Base-by-base conservation (phyloP, 202 grass and related monocot species). In the Carex arenaria region DNA sequence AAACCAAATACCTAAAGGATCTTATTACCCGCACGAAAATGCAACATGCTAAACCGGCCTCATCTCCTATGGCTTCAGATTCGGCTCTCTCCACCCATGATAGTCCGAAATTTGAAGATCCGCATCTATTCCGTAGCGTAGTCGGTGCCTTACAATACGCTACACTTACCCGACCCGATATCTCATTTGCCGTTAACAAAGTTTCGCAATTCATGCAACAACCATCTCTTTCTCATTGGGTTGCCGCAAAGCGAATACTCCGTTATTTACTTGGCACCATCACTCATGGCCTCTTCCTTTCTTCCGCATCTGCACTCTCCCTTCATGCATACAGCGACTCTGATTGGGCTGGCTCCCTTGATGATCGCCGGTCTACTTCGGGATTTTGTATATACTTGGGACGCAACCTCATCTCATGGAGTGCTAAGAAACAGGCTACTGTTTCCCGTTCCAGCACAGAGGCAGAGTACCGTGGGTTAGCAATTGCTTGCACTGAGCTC, bases 271-370 rank as follows among this genome's bases (percentile, higher is more conserved):
- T 26, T 10, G 22, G 61, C 0, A 26, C 61, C 0, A 0, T 63
- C 3, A 3, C 5, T 0, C 61, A 63, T 30, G 61, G 19, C 0
- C 1, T 63, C 0, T 9, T 26, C 1, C 0, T 63, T 1, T 4
- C 13, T 0, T 9, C 59, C 0, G 4, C 8, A 0, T 10, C 5
- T 62, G 1, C 22, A 0, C 0, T 63, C 0, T 0, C 8, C 1
- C 0, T 63, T 0, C 2, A 64, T 13, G 61, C 61, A 0, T 64
- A 64, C 4, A 3, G 23, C 4, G 19, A 64, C 3, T 0, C 61
- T 0, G 61, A 64, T 64, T 64, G 22, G 61, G 61, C 61, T 0
- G 61, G 61, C 0, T 64, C 9, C 0, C 0, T 28, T 1, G 23
- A 64, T 30, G 61, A 64, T 5, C 7, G 23, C 0, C 8, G 9